These are phyloP conservation scores for Phlyctochytrium arcticum DNA, from an alignment of 192 early-diverging fungal species.

Conservation along the genomic window DNA sequence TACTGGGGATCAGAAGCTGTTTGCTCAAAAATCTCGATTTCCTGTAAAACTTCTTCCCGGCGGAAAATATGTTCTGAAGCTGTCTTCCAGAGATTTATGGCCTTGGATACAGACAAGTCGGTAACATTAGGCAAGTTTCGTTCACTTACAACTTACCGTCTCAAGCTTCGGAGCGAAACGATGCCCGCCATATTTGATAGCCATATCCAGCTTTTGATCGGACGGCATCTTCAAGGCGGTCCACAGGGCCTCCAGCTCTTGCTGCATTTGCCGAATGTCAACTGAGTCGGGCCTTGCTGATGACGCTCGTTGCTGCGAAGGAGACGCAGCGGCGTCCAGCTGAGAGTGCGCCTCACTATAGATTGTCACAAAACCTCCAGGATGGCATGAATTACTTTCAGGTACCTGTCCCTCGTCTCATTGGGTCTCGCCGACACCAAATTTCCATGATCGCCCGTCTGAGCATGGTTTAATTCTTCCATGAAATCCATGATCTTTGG, in stretches of 20 bases:
- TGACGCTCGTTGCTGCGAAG: too few relatives aligned
- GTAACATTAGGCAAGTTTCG: neutral
- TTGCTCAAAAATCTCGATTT: conserved; percentile 46
- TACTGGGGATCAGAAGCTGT: conserved; percentile 45
- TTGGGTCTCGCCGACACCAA: too few relatives aligned
- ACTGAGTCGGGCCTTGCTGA: conserved; percentile 8
- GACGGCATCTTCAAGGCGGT: conserved; percentile 47
- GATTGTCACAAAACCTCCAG: too few relatives aligned
- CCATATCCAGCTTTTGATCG: conserved; percentile 59
- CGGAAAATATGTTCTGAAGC: conserved; percentile 36
- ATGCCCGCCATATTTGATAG: conserved; percentile 52
- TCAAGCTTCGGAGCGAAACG: conserved; percentile 41
- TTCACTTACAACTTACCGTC: conserved; percentile 21
- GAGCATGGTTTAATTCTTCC: conserved; percentile 20
- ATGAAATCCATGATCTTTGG: conserved; percentile 47
- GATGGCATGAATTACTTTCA: too few relatives aligned
- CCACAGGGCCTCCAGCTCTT: conserved; percentile 49
- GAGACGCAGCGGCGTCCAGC: neutral
- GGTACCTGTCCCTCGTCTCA: too few relatives aligned
- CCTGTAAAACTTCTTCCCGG: conserved; percentile 36
- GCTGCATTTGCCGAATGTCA: conserved; percentile 36
- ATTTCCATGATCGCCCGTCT: too few relatives aligned
- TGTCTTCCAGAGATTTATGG: conserved; percentile 44
- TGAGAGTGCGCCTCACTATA: neutral
- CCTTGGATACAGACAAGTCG: conserved; percentile 27